A percentile compares a stretch with the other conserved stretches of the same genome.
These are phyloP conservation scores for Scytalidium sp. DNA, from an alignment of 2,329 filamentous ascomycete genomes.

Conservation along the genomic window DNA sequence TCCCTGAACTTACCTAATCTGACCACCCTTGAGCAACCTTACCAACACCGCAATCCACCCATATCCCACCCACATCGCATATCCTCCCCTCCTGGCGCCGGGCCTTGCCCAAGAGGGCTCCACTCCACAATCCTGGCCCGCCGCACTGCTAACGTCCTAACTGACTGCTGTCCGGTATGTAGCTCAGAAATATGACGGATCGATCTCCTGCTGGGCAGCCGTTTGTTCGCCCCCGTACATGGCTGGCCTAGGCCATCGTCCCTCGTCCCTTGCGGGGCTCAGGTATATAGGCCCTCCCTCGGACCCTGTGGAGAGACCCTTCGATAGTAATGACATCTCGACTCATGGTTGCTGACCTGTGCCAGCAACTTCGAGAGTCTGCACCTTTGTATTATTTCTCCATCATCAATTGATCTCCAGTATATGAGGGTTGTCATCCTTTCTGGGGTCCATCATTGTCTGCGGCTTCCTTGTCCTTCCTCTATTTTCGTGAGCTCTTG, in stretches of 20 bases:
- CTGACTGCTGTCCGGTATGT: constrained; percentile 13
- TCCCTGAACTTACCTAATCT: not conserved
- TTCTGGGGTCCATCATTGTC: constrained; percentile 19
- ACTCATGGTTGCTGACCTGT: not conserved
- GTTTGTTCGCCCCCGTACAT: constrained; percentile 15
- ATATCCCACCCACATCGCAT: constrained; percentile 5
- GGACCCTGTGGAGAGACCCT: constrained; percentile 15
- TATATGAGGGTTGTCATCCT: constrained; percentile 17
- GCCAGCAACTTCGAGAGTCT: constrained; percentile 1
- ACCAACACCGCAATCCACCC: not conserved
- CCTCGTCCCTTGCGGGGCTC: constrained; percentile 12
- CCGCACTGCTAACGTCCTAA: constrained; percentile 16
- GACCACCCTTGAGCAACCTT: not conserved
- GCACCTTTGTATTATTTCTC: constrained; percentile 1
- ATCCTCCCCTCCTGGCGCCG: constrained; percentile 8
- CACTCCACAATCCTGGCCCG: constrained; percentile 18
- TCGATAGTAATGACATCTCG: constrained; percentile 22
- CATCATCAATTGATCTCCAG: constrained; percentile 19
- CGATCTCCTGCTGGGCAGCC: constrained; percentile 15
- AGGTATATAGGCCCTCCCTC: constrained; percentile 22
- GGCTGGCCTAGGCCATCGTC: constrained; percentile 5
- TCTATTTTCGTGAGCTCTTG: not conserved
- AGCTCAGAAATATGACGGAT: constrained; percentile 23
- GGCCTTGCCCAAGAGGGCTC: constrained; percentile 14
- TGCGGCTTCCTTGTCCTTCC: constrained; percentile 5